Conservation (phyloP, 768 basidiomycete genomes). For the Mycena alexandri region DNA sequence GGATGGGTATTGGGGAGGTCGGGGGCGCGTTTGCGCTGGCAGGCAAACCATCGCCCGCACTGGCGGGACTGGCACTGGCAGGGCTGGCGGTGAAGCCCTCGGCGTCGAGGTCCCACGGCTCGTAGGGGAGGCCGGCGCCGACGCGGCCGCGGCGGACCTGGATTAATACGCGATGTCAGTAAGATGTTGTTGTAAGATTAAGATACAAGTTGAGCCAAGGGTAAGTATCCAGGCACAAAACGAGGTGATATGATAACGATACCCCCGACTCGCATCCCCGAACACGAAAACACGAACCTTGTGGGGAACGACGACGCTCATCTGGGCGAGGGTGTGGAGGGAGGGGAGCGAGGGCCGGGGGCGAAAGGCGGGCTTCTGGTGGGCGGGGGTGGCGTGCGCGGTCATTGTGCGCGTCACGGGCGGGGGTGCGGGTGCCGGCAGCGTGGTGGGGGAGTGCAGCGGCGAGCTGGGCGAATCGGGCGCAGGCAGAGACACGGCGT, state of each 20-base stretch:
- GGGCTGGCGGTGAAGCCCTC: slow-evolving; percentile 27
- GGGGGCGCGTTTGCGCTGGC: too few relatives aligned
- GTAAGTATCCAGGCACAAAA: too few relatives aligned
- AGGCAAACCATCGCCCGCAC: too few relatives aligned
- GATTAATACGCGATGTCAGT: not conserved
- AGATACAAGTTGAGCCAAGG: too few relatives aligned
- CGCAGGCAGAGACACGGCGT: not conserved
- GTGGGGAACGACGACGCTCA: slow-evolving; percentile 59
- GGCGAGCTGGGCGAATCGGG: slow-evolving; percentile 6
- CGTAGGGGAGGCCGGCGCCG: slow-evolving; percentile 64
- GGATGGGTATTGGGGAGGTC: not conserved
- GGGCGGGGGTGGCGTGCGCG: slow-evolving; percentile 51
- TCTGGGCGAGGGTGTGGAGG: slow-evolving; percentile 60
- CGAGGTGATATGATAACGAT: too few relatives aligned
- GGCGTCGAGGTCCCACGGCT: slow-evolving; percentile 64
- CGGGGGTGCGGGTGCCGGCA: slow-evolving; percentile 23
- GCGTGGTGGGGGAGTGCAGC: slow-evolving; percentile 27
- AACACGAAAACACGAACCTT: slow-evolving; percentile 53
- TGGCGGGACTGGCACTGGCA: too few relatives aligned
- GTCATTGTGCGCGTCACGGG: slow-evolving; percentile 30
- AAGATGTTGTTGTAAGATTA: too few relatives aligned
- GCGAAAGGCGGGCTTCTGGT: slow-evolving; percentile 62
- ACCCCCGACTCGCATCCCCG: not conserved
- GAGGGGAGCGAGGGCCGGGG: slow-evolving; percentile 66
- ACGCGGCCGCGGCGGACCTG: slow-evolving; percentile 66